phyloP scores from a whole-genome alignment of 2,329 filamentous ascomycete species.

The Botrytis sinoallii region DNA sequence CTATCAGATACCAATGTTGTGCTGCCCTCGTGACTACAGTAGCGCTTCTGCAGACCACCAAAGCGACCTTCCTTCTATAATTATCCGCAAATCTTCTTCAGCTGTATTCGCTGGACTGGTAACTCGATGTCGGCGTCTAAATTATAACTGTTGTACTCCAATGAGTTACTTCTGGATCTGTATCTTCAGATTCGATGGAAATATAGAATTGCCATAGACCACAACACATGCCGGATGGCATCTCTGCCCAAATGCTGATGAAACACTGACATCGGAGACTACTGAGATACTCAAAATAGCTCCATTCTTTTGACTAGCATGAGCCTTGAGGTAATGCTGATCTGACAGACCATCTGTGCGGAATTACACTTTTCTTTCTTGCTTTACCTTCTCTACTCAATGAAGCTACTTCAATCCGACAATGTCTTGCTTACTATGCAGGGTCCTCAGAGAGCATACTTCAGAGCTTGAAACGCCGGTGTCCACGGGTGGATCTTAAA shows the following conservation, averaged over 20 bases:
- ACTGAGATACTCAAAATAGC: neutral
- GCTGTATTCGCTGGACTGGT: neutral
- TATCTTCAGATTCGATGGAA: neutral
- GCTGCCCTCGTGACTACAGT: slow-evolving; percentile 5
- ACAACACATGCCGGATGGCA: neutral
- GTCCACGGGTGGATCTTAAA: neutral
- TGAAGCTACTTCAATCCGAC: neutral
- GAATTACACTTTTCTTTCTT: neutral
- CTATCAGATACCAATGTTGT: slow-evolving; percentile 3
- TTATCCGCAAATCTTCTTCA: slow-evolving; percentile 2
- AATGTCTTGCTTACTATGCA: neutral
- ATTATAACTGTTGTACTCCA: neutral
- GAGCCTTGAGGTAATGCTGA: slow-evolving; percentile 4
- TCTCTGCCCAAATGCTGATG: neutral
- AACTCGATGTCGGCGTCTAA: slow-evolving; percentile 9
- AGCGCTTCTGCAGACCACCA: slow-evolving; percentile 13
- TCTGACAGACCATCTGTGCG: slow-evolving; percentile 6
- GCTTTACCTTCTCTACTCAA: neutral
- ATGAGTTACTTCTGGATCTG: slow-evolving; percentile 1
- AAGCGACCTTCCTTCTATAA: slow-evolving; percentile 12
- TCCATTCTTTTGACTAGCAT: neutral
- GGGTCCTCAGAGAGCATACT: neutral
- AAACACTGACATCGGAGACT: neutral
- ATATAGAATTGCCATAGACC: neutral
- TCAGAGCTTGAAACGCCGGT: slow-evolving; percentile 7